Percentiles rank a stretch among this genome's conserved stretches.
Conservation (phyloP, 805 yeast genomes). For the Cephaloascus albidus region DNA sequence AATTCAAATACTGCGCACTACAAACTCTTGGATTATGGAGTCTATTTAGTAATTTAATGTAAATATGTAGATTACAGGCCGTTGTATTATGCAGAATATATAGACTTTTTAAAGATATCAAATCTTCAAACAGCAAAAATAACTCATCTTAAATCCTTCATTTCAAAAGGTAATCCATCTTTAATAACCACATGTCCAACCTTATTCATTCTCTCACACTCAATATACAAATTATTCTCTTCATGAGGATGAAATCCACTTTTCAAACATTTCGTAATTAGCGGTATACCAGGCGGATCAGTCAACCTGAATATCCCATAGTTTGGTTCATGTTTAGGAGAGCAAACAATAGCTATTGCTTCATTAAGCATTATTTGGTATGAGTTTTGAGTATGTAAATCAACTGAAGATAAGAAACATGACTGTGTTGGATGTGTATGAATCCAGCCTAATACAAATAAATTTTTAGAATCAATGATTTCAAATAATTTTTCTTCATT, state of each 20-base stretch:
- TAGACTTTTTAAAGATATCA: too few relatives aligned
- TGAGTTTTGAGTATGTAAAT: constrained; percentile 58
- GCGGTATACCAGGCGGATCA: constrained; percentile 55
- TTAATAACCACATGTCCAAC: constrained; percentile 42
- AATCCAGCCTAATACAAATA: constrained; percentile 66
- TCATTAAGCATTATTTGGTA: constrained; percentile 66
- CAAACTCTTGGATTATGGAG: too few relatives aligned
- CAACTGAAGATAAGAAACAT: constrained; percentile 60
- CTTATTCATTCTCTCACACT: constrained; percentile 23
- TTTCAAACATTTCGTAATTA: constrained; percentile 39
- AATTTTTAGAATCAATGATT: constrained; percentile 41
- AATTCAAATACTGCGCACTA: too few relatives aligned
- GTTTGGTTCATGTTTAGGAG: constrained; percentile 38
- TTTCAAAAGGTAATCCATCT: constrained; percentile 34
- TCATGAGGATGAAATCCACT: constrained; percentile 57
- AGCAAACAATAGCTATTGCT: constrained; percentile 58
- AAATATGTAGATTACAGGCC: too few relatives aligned
- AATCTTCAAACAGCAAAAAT: too few relatives aligned
- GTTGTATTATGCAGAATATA: too few relatives aligned
- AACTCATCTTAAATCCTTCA: constrained; percentile 45
- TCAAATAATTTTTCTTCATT: constrained; percentile 52
- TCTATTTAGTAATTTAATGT: too few relatives aligned
- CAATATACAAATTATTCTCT: constrained; percentile 38
- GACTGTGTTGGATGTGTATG: constrained; percentile 70
- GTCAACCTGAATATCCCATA: constrained; percentile 54